A percentile compares a stretch with the other conserved stretches of the same genome.
Conservation (phyloP, 225 moss, liverwort and hornwort genomes). For the Pleurozium schreberi region DNA sequence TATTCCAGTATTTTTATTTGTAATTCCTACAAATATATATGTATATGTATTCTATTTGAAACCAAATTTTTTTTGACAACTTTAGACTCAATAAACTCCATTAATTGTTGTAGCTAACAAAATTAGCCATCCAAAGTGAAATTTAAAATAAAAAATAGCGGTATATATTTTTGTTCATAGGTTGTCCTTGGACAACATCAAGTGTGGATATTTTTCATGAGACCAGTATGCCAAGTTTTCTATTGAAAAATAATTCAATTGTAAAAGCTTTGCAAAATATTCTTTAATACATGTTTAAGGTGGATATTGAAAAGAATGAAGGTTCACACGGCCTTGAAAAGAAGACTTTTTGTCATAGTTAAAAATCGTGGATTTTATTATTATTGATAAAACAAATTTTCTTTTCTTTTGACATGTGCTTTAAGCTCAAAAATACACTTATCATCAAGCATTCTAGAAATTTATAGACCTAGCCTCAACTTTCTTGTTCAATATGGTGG, state of each 20-base stretch:
- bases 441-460: background rate
- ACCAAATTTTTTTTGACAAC: background rate
- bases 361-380: background rate
- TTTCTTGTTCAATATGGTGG: too few species aligned
- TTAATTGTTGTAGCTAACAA: background rate
- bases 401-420: rapidly evolving
- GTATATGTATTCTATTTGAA: background rate
- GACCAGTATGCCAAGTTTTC: rapidly evolving
- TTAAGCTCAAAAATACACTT: background rate
- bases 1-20: background rate
- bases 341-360: background rate
- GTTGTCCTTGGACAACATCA: rapidly evolving
- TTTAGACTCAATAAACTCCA: rapidly evolving
- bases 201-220: too few species aligned
- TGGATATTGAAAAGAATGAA: rapidly evolving
- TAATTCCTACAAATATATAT: background rate
- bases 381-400: background rate
- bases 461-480: rapidly evolving
- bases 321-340: rapidly evolving
- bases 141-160: background rate
- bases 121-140: background rate
- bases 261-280: background rate
- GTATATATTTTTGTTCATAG: background rate
- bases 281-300: background rate
- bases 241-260: rapidly evolving